Percentiles rank a stretch among this genome's conserved stretches.
These are phyloP conservation scores for Myriangium duriaei DNA, from an alignment of 2,329 filamentous ascomycete species.

Conservation along the genomic window DNA sequence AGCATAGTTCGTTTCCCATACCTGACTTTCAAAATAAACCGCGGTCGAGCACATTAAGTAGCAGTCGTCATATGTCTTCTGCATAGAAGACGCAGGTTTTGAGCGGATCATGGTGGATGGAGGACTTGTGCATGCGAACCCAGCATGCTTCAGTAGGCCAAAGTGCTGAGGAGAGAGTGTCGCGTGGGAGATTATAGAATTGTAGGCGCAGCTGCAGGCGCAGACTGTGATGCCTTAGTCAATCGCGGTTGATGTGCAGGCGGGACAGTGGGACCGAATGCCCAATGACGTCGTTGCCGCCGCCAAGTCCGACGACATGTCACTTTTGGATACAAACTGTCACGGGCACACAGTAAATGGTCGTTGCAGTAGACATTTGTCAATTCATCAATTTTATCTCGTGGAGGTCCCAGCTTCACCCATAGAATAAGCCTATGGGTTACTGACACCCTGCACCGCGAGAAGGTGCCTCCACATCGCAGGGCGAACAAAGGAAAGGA, in stretches of 20 bases:
- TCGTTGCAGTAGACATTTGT: no score
- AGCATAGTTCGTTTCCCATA: constrained; percentile 27
- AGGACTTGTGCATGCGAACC: background rate
- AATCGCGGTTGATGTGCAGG: no score
- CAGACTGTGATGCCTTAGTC: no score
- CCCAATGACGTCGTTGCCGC: no score
- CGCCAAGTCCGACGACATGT: no score
- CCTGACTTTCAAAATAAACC: constrained; percentile 90
- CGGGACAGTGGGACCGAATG: no score
- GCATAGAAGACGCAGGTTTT: constrained; percentile 60
- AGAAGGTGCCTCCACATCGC: background rate
- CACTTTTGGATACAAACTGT: no score
- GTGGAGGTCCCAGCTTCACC: background rate
- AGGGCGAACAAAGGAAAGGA: background rate
- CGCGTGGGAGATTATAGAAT: no score
- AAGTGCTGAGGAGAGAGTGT: no score
- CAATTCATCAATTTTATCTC: no score
- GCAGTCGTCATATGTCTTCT: constrained; percentile 96
- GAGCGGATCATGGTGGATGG: constrained; percentile 37
- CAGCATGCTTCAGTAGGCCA: background rate
- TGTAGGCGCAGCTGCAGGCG: no score
- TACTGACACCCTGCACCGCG: background rate
- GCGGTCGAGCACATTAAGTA: constrained; percentile 91
- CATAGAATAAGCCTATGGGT: background rate
- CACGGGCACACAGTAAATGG: no score